Percentiles rank a stretch among this genome's conserved stretches.
phyloP scores from a whole-genome alignment of 1,284 basidiomycete species.

The Naganishia albida region DNA sequence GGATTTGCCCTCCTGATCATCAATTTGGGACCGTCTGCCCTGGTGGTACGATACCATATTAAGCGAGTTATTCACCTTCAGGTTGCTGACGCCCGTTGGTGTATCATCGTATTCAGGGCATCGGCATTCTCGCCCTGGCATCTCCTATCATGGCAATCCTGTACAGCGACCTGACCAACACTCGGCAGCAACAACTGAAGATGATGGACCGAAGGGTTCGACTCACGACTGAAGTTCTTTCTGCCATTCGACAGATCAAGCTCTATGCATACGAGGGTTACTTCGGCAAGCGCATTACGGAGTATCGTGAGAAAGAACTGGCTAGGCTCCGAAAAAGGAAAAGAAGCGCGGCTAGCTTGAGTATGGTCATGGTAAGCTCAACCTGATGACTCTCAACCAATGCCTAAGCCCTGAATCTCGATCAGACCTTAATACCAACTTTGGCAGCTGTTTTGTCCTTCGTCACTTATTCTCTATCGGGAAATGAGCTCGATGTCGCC shows the following conservation, averaged over 20 bases:
- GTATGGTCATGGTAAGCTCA: conserved; percentile 31
- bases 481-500: conserved; percentile 67
- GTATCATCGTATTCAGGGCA: too few relatives aligned
- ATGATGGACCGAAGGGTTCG: conserved; percentile 70
- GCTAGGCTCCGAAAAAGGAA: conserved; percentile 43
- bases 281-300: conserved; percentile 59
- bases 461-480: conserved; percentile 68
- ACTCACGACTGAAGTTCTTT: conserved; percentile 61
- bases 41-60: too few relatives aligned
- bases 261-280: conserved; percentile 57
- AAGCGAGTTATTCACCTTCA: too few relatives aligned
- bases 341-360: conserved; percentile 37
- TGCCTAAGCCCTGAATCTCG: conserved; percentile 34
- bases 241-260: conserved; percentile 49
- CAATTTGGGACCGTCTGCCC: conserved; percentile 29
- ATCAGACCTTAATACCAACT: conserved; percentile 61
- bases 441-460: conserved; percentile 73
- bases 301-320: conserved; percentile 42
- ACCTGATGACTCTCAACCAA: not conserved
- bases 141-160: conserved; percentile 66
- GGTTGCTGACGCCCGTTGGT: too few relatives aligned
- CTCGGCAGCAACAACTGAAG: conserved; percentile 66
- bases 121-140: conserved; percentile 60
- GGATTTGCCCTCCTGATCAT: conserved; percentile 23
- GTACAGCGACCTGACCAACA: conserved; percentile 64